Evolutionary conservation across 768 basidiomycete species (phyloP).

Genomic region (Trametes cinnabarina): DNA sequence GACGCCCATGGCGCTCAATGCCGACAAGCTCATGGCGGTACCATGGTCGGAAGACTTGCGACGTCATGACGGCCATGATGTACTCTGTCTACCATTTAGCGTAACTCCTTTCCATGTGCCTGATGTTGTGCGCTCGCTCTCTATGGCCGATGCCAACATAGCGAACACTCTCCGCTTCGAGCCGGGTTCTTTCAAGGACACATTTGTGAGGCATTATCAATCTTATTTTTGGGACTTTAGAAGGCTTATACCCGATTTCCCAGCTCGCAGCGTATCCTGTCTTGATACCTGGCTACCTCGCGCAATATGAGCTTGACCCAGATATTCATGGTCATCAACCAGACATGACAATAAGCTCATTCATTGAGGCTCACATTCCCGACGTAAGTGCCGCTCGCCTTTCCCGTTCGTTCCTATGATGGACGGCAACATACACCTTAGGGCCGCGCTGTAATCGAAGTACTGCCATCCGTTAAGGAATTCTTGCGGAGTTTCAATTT

Average conservation of each 20-base stretch:
- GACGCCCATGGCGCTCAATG: slow-evolving; percentile 24
- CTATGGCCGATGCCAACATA: slow-evolving; percentile 36
- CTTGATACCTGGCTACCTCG: slow-evolving; percentile 62
- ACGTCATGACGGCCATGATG: slow-evolving; percentile 47
- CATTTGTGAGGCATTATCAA: slow-evolving; percentile 39
- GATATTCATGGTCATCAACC: slow-evolving; percentile 9
- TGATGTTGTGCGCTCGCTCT: slow-evolving; percentile 35
- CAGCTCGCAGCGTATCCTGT: slow-evolving; percentile 63
- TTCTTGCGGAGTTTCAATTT: neutral
- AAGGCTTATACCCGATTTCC: neutral
- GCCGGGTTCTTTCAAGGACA: slow-evolving; percentile 43
- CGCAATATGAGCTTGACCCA: slow-evolving; percentile 41
- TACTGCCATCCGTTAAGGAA: neutral
- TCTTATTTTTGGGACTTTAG: neutral
- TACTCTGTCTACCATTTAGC: slow-evolving; percentile 57
- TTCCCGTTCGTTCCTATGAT: neutral
- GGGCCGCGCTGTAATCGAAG: neutral
- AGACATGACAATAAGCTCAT: neutral
- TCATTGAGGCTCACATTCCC: slow-evolving; percentile 6
- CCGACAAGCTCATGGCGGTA: slow-evolving; percentile 28
- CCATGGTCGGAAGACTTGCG: slow-evolving; percentile 48
- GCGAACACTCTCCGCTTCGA: slow-evolving; percentile 40
- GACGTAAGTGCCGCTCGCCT: neutral
- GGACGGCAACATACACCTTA: neutral
- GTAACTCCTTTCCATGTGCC: slow-evolving; percentile 52